phyloP scores from a whole-genome alignment of 2,329 filamentous ascomycete genomes.

The Pyrenophora graminea region DNA sequence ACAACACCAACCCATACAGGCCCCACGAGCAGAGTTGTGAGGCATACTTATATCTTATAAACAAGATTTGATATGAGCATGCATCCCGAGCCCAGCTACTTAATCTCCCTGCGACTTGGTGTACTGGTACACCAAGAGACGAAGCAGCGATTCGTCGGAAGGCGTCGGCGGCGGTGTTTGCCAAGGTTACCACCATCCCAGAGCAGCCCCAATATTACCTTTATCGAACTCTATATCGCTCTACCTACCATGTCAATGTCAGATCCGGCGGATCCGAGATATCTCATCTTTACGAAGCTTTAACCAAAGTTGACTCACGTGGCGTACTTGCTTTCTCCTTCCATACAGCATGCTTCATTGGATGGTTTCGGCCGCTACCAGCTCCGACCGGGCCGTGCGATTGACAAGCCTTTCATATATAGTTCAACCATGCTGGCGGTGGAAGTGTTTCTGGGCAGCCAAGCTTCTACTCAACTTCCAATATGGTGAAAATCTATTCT shows the following conservation, averaged over 20 bases:
- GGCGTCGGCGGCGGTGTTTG: neutral
- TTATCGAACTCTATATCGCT: neutral
- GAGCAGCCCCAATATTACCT: neutral
- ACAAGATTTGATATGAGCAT: neutral
- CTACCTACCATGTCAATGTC: neutral
- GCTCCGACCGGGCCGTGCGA: neutral
- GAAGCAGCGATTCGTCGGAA: neutral
- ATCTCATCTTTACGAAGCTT: no score
- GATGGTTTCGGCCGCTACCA: neutral
- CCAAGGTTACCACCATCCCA: neutral
- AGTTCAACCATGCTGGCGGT: neutral
- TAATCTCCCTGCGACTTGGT: slow-evolving; percentile 5
- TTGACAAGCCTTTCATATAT: slow-evolving; percentile 3
- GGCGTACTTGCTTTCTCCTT: neutral
- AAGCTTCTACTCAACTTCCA: neutral
- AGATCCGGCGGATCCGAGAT: no score
- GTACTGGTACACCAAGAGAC: neutral
- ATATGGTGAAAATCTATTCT: slow-evolving; percentile 5
- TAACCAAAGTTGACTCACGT: no score
- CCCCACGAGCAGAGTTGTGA: no score
- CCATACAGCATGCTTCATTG: no score
- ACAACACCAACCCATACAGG: no score
- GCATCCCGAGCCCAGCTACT: neutral
- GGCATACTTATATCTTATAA: no score
- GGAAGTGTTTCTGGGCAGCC: neutral